Evolutionary conservation across 2,329 filamentous ascomycete genomes (phyloP).

Genomic region (Stagonosporopsis vannaccii): DNA sequence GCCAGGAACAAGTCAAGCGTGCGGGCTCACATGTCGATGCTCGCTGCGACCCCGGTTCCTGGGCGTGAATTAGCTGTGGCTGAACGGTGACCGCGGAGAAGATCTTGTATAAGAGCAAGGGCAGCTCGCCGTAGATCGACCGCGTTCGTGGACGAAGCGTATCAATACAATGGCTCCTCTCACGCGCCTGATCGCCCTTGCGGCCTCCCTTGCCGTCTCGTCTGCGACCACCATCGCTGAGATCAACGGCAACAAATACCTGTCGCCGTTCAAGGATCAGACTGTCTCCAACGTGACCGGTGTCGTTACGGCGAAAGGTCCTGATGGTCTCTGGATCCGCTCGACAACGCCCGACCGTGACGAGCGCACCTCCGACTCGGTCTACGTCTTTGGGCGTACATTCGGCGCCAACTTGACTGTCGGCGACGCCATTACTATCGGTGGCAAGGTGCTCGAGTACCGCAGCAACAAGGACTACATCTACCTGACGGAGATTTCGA

Average conservation of each 20-base stretch:
- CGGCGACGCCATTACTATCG: conserved; percentile 68
- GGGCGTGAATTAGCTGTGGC: conserved; percentile 7
- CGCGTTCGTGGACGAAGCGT: conserved; percentile 13
- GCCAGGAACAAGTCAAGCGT: conserved; percentile 21
- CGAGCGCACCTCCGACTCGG: conserved; percentile 66
- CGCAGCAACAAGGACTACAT: conserved; percentile 64
- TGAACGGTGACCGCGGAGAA: neutral
- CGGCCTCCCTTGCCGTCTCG: conserved; percentile 24
- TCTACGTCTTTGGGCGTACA: conserved; percentile 68
- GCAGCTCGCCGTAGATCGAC: conserved; percentile 6
- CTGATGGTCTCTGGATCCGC: conserved; percentile 69
- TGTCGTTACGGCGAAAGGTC: conserved; percentile 69
- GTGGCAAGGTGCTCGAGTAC: conserved; percentile 67
- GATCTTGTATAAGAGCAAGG: conserved; percentile 10
- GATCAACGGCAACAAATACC: conserved; percentile 71
- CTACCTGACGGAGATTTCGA: conserved; percentile 69
- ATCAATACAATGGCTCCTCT: conserved; percentile 24
- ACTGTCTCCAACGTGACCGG: conserved; percentile 67
- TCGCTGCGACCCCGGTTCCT: conserved; percentile 8
- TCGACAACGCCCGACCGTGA: conserved; percentile 65
- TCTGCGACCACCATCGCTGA: conserved; percentile 57
- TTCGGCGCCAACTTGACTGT: conserved; percentile 62
- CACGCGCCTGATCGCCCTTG: conserved; percentile 25
- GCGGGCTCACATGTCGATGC: conserved; percentile 6
- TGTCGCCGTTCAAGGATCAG: conserved; percentile 67